Evolutionary conservation across 768 basidiomycete species (phyloP).

Genomic region (Pleurotus tuber-regium): DNA sequence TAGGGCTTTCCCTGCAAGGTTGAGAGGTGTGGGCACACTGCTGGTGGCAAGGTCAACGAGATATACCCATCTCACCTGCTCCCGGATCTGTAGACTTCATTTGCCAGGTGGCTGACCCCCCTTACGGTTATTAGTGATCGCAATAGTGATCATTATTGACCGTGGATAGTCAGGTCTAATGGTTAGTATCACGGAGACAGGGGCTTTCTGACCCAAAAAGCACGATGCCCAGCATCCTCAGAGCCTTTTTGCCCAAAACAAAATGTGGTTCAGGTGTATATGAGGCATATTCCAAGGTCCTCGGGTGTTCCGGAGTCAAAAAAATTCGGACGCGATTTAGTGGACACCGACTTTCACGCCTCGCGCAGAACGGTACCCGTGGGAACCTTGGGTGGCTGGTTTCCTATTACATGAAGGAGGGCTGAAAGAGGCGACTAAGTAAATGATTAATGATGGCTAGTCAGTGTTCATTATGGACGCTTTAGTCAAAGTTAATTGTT

Average conservation of each 20-base stretch:
- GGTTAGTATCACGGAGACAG: too few species aligned
- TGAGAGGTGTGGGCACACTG: too few species aligned
- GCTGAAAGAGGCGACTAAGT: neutral
- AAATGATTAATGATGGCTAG: too few species aligned
- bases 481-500: conserved; percentile 36
- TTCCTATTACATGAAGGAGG: neutral
- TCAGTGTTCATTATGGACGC: conserved; percentile 43
- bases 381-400: too few species aligned
- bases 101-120: too few species aligned
- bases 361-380: too few species aligned
- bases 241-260: neutral
- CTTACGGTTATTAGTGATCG: too few species aligned
- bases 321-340: conserved; percentile 4
- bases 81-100: too few species aligned
- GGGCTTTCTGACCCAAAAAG: neutral
- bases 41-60: too few species aligned
- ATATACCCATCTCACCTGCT: too few species aligned
- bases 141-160: conserved; percentile 18
- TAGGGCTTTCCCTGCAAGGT: too few species aligned
- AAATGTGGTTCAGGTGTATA: neutral
- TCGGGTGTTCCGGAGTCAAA: neutral
- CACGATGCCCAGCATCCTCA: neutral
- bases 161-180: neutral
- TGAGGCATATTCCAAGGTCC: neutral
- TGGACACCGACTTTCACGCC: conserved; percentile 36